A percentile compares a stretch with the other conserved stretches of the same genome.
Conservation (phyloP, 2,329 filamentous ascomycete species). For the Colletotrichum siamense region DNA sequence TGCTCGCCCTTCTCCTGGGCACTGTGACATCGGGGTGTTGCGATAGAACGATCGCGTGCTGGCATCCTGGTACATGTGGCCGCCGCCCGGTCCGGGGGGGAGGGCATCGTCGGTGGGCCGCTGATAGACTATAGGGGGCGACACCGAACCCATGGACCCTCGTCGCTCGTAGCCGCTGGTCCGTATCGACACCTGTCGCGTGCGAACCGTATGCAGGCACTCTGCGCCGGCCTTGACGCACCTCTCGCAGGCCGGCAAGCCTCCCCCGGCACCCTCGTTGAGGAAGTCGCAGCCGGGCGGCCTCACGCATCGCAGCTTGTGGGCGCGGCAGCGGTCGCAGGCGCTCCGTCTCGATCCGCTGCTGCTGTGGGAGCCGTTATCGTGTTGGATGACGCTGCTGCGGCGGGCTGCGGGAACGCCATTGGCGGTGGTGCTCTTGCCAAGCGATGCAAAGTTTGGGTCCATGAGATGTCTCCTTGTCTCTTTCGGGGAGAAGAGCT, state of each 20-base stretch:
- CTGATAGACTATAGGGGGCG: background rate
- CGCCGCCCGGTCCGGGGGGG: background rate
- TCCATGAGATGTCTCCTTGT: background rate
- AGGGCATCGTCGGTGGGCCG: background rate
- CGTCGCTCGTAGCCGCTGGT: background rate
- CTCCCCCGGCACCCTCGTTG: background rate
- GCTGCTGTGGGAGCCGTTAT: background rate
- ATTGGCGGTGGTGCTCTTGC: background rate
- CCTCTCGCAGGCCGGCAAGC: background rate
- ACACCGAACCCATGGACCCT: background rate
- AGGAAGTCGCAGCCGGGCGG: background rate
- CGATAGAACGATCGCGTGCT: background rate
- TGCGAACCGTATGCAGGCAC: background rate
- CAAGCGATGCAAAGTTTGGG: background rate
- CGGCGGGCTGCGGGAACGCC: background rate
- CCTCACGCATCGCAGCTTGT: background rate
- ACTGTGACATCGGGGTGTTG: background rate
- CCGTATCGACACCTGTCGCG: background rate
- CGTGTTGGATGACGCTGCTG: background rate
- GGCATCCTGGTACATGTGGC: background rate
- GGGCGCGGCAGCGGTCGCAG: background rate
- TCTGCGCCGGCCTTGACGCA: conserved; percentile 9
- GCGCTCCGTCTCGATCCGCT: background rate
- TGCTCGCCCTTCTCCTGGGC: background rate
- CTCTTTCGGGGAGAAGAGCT: background rate